Evolutionary conservation across 352 stramenopile genomes (phyloP).

Genomic region (Phytopythium ostracodes): DNA sequence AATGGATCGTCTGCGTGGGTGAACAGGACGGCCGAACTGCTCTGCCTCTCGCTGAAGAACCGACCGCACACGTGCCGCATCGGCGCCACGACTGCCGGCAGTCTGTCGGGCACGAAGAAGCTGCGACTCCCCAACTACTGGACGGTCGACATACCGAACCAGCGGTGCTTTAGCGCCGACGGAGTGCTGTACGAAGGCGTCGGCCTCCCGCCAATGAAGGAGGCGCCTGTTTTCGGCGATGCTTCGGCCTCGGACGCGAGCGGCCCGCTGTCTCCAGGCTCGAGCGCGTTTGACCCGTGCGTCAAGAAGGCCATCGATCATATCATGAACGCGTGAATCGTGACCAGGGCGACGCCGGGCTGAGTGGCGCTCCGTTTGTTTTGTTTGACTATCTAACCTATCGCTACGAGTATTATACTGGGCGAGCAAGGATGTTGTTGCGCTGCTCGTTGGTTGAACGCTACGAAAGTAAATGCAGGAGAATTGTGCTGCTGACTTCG

Average conservation of each 20-base stretch:
- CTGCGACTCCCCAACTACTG: conserved; percentile 80
- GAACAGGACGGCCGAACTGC: conserved; percentile 59
- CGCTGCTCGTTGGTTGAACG: background rate
- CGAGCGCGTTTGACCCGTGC: conserved; percentile 43
- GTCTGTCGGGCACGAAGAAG: conserved; percentile 54
- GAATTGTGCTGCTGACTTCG: too few species aligned
- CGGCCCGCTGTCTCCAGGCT: background rate
- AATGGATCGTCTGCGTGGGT: background rate
- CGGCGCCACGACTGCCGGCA: conserved; percentile 51
- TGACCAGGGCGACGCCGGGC: background rate
- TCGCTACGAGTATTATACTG: background rate
- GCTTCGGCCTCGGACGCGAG: conserved; percentile 8
- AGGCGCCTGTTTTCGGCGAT: conserved; percentile 19
- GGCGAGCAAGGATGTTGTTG: background rate
- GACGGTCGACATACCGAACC: conserved; percentile 74
- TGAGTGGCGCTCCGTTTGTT: background rate
- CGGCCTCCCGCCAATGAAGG: conserved; percentile 55
- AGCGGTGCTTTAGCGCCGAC: conserved; percentile 65
- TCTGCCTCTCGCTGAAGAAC: conserved; percentile 64
- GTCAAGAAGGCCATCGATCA: conserved; percentile 67
- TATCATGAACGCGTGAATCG: conserved; percentile 53
- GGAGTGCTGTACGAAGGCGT: conserved; percentile 54
- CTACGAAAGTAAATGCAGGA: background rate
- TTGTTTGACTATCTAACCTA: conserved; percentile 5
- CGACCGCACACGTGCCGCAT: conserved; percentile 59